phyloP scores from a whole-genome alignment of 2,329 filamentous ascomycete genomes.

The Xylaria sp. region DNA sequence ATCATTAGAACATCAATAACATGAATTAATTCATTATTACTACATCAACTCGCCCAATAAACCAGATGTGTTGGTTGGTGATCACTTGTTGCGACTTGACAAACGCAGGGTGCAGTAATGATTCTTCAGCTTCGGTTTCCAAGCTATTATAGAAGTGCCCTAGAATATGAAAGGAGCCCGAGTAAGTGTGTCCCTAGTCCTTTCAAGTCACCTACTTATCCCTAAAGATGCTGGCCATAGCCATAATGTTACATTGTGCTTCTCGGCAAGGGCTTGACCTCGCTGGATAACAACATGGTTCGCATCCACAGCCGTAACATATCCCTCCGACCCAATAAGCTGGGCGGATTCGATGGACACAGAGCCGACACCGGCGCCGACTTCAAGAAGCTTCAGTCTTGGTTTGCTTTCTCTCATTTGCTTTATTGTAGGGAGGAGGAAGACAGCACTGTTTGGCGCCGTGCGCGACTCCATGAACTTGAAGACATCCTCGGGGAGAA shows the following conservation, averaged over 20 bases:
- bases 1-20: not conserved
- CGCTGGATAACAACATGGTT: slow-evolving; percentile 10
- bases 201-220: too few species aligned
- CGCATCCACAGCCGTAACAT: slow-evolving; percentile 44
- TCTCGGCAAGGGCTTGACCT: not conserved
- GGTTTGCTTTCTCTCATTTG: slow-evolving; percentile 25
- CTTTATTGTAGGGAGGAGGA: slow-evolving; percentile 43
- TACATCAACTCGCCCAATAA: not conserved
- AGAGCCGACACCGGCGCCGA: slow-evolving; percentile 50
- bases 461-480: slow-evolving; percentile 24
- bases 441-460: slow-evolving; percentile 28
- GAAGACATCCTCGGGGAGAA: slow-evolving; percentile 20
- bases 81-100: too few species aligned
- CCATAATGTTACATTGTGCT: slow-evolving; percentile 4
- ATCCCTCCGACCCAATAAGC: slow-evolving; percentile 42
- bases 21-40: not conserved
- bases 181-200: too few species aligned
- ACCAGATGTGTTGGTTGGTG: too few species aligned
- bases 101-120: too few species aligned
- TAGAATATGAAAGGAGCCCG: too few species aligned
- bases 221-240: too few species aligned
- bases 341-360: slow-evolving; percentile 48
- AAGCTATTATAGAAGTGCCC: too few species aligned
- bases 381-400: slow-evolving; percentile 45
- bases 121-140: too few species aligned